Conservation (phyloP, 306 rosid species). For the Ormosia semicastrata region DNA sequence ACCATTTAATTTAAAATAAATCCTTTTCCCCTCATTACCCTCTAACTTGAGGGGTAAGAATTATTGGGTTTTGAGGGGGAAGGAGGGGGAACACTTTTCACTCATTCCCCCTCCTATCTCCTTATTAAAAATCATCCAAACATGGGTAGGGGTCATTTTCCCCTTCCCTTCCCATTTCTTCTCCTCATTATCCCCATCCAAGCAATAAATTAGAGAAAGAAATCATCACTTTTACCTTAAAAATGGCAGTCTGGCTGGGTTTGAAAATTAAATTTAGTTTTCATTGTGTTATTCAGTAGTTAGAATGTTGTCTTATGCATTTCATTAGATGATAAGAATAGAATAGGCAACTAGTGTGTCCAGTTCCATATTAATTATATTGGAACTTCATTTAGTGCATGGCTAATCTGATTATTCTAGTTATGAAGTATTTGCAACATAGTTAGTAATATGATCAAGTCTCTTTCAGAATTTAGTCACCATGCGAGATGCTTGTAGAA, state of each 20-base stretch:
- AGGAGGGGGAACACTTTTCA: no score
- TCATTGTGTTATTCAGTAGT: background rate
- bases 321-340: background rate
- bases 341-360: background rate
- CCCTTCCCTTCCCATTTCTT: no score
- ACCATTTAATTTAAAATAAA: no score
- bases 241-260: background rate
- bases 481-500: background rate
- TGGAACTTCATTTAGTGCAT: background rate
- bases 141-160: no score
- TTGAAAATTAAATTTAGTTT: background rate
- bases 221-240: background rate
- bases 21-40: no score
- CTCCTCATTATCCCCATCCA: no score
- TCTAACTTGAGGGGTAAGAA: no score
- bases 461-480: background rate
- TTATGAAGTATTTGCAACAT: background rate
- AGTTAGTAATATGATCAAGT: background rate
- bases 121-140: no score
- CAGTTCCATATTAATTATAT: background rate
- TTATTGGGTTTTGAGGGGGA: no score
- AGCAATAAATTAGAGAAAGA: background rate
- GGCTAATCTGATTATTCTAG: background rate
- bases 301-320: background rate
- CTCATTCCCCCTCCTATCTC: no score